These are phyloP conservation scores for Daldinia sp. DNA, from an alignment of 2,329 filamentous ascomycete species.

Conservation along the genomic window DNA sequence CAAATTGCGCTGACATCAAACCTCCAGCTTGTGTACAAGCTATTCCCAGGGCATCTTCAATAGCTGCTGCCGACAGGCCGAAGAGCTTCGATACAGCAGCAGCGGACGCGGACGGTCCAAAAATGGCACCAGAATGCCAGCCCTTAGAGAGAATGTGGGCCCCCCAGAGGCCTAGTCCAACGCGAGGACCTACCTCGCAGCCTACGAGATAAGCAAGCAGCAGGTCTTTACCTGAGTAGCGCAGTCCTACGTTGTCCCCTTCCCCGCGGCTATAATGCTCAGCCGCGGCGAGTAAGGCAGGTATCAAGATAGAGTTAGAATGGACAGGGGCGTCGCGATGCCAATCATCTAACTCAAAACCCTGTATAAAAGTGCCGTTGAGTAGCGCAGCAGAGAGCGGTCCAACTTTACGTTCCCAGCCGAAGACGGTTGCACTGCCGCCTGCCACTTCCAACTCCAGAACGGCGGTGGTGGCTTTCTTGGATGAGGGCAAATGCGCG, in stretches of 20 bases:
- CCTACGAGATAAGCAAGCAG: conserved; percentile 40
- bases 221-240: neutral
- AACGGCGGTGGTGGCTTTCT: neutral
- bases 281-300: conserved; percentile 50
- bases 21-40: conserved; percentile 52
- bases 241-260: neutral
- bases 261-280: neutral
- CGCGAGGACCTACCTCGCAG: conserved; percentile 50
- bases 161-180: conserved; percentile 47
- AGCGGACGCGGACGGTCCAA: conserved; percentile 49
- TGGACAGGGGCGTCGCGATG: conserved; percentile 49
- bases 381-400: conserved; percentile 52
- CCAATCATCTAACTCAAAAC: conserved; percentile 53
- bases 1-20: conserved; percentile 54
- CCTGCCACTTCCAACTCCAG: neutral
- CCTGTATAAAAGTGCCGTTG: conserved; percentile 55
- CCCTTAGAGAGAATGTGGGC: conserved; percentile 50
- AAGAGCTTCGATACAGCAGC: conserved; percentile 42
- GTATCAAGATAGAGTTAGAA: conserved; percentile 26
- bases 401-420: conserved; percentile 15
- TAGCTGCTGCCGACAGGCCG: conserved; percentile 43
- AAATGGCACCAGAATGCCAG: conserved; percentile 50
- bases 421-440: neutral
- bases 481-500: neutral
- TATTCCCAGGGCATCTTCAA: conserved; percentile 51